phyloP scores from a whole-genome alignment of 2,329 filamentous ascomycete species.

The Trichoderma polysporum region DNA sequence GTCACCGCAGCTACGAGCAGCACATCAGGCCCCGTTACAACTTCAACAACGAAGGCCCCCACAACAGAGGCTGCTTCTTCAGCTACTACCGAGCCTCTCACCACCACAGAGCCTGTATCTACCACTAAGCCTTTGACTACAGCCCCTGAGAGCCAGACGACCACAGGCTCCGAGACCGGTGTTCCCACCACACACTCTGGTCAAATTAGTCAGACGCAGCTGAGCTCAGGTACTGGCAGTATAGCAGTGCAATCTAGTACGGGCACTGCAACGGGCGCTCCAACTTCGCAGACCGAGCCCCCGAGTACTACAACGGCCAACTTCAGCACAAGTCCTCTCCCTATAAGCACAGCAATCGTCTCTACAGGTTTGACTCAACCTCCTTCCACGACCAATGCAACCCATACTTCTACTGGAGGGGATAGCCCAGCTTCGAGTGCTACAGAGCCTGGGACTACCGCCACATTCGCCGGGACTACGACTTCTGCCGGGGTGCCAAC shows the following conservation, averaged over 20 bases:
- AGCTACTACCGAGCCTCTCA: not conserved
- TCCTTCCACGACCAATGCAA: not conserved
- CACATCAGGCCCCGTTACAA: not conserved
- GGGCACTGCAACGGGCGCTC: not conserved
- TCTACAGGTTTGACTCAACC: not conserved
- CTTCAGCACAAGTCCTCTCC: not conserved
- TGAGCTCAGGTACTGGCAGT: not conserved
- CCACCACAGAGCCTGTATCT: not conserved
- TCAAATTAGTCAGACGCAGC: not conserved
- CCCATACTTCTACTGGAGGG: not conserved
- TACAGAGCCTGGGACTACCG: not conserved
- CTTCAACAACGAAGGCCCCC: not conserved
- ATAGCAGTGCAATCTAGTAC: not conserved
- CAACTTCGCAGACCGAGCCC: not conserved
- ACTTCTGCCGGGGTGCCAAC: not conserved
- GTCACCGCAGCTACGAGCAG: not conserved
- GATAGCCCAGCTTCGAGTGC: not conserved
- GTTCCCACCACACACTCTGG: not conserved
- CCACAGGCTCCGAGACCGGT: not conserved
- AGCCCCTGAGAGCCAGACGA: not conserved
- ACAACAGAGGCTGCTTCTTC: not conserved
- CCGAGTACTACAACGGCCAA: not conserved
- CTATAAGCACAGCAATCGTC: not conserved
- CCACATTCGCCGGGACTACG: not conserved
- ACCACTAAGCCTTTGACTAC: not conserved